A percentile compares a stretch with the other conserved stretches of the same genome.
These are phyloP conservation scores for Verruconis gallopava DNA, from an alignment of 2,329 filamentous ascomycete species.

Conservation along the genomic window DNA sequence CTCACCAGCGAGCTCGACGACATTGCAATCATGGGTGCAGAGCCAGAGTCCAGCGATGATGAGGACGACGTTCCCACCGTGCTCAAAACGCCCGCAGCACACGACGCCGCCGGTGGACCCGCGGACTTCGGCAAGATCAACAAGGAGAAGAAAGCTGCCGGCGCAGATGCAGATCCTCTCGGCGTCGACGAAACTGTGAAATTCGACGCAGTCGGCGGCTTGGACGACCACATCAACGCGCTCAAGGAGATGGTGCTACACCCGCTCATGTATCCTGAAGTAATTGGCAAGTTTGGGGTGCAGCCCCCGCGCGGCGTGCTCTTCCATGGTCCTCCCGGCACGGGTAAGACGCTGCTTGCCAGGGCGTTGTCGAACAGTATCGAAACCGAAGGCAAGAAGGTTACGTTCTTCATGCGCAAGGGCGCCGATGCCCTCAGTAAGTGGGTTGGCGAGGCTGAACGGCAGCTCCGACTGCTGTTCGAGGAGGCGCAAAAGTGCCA, in stretches of 20 bases:
- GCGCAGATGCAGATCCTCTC: conserved; percentile 87
- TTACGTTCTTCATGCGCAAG: conserved; percentile 99
- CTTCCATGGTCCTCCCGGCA: conserved; percentile 94
- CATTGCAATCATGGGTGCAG: conserved; percentile 62
- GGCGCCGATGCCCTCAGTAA: conserved; percentile 95
- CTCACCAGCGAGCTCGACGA: conserved; percentile 35
- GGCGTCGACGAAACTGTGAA: conserved; percentile 87
- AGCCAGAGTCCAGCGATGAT: conserved; percentile 95
- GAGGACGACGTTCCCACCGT: conserved; percentile 39
- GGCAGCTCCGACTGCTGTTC: conserved; percentile 83
- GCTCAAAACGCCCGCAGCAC: conserved; percentile 27
- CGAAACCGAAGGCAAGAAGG: conserved; percentile 78
- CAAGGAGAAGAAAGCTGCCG: conserved; percentile 69
- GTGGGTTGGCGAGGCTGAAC: conserved; percentile 97
- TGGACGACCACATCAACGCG: conserved; percentile 90
- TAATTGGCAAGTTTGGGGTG: conserved; percentile 83
- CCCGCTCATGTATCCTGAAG: conserved; percentile 84
- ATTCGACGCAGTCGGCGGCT: conserved; percentile 85
- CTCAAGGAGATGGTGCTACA: conserved; percentile 98
- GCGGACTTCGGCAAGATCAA: conserved; percentile 76
- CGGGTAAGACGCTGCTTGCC: conserved; percentile 93
- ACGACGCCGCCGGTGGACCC: conserved; percentile 39
- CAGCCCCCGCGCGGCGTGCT: conserved; percentile 89
- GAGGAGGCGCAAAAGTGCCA: conserved; percentile 93
- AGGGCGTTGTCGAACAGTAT: conserved; percentile 85